Evolutionary conservation across 1,284 basidiomycete species (phyloP), one percentile per base, ranked within the genome.

Genomic region (Microstroma glucosiphilum): DNA sequence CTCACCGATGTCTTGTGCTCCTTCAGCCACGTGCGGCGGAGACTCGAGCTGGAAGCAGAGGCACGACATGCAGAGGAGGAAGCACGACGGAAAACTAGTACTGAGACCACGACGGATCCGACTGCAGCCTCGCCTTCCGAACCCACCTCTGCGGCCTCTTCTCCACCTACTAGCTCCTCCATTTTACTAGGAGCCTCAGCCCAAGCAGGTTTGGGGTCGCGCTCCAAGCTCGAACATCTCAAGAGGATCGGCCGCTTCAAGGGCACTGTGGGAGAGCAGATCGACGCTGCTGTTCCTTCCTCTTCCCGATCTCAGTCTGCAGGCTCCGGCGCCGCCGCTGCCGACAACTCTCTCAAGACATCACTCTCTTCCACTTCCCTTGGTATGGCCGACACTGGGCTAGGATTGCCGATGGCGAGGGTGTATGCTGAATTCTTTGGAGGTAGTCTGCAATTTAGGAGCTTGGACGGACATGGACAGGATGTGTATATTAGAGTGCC

Each of bases 391-490:
- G 73, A 76, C 48, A 76, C 73, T 8, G 73, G 73, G 1, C 51
- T 76, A 3, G 73, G 73, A 21, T 49, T 75, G 13, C 72, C 73
- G 1, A 75, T 75, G 73, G 66, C 72, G 12, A 71, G 69, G 37
- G 70, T 75, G 6, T 75, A 75, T 55, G 72, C 72, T 49, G 73
- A 75, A 25, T 75, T 73, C 25, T 72, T 75, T 51, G 90, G 90
- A 30, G 90, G 90, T 1, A 88, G 87, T 2, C 76, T 92, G 55
- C 87, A 89, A 65, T 80, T 92, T n/a, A 85, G 90, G 15, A 88
- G 89, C 23, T 73, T 91, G 72, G 88, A 92, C 73, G 89, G 89
- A 60, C 90, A 88, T 85, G 89, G 89, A 37, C 90, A 89, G 6
- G 90, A 91, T 73, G 88, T 87, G 19, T 91, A 88, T 80, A 73